phyloP scores from a whole-genome alignment of 306 rosid genomes.

The Malus sylvestris region DNA sequence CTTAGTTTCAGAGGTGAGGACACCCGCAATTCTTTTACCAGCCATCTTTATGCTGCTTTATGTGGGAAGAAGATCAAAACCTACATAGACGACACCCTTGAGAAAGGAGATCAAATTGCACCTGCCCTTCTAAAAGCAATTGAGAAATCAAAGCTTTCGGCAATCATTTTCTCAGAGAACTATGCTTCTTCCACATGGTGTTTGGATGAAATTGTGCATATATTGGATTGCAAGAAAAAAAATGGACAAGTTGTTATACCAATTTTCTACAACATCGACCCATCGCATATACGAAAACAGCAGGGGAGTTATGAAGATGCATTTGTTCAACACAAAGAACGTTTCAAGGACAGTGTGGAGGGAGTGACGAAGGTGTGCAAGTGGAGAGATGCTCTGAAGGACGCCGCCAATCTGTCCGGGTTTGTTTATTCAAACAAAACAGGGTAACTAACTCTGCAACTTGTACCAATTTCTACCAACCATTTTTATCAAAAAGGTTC shows the following conservation, averaged over 20 bases:
- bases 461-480: too few relatives aligned
- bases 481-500: too few relatives aligned
- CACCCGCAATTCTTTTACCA: background rate
- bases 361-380: background rate
- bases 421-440: background rate
- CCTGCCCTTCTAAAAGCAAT: background rate
- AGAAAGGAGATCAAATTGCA: background rate
- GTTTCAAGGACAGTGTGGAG: too few relatives aligned
- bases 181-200: background rate
- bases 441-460: background rate
- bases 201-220: background rate
- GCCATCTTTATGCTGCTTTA: background rate
- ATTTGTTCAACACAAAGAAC: background rate
- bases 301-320: background rate
- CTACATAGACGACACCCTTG: background rate
- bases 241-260: background rate
- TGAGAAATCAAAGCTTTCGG: background rate
- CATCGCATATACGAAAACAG: background rate
- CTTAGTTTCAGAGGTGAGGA: background rate
- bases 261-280: background rate
- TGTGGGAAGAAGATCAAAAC: background rate
- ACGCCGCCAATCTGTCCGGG: background rate
- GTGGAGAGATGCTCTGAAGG: background rate
- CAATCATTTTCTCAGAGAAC: background rate
- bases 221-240: background rate